phyloP scores from a whole-genome alignment of 805 yeast species.

The Saccharomycopsis microspora region DNA sequence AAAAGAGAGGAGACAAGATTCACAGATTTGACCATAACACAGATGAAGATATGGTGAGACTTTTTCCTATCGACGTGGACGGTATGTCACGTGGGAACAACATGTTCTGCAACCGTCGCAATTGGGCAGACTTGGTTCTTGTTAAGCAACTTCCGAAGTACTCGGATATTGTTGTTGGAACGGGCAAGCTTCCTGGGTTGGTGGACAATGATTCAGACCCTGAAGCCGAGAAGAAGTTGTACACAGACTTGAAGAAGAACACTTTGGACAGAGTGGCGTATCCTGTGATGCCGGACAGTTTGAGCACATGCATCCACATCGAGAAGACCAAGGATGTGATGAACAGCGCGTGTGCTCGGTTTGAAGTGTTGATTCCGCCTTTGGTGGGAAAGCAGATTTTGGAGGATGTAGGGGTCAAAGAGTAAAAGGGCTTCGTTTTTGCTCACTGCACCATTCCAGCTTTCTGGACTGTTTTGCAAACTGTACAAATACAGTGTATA shows the following conservation, averaged over 20 bases:
- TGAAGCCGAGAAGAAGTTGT: slow-evolving; percentile 8
- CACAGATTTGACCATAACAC: slow-evolving; percentile 59
- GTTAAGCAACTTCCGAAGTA: slow-evolving; percentile 12
- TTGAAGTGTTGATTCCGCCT: slow-evolving; percentile 41
- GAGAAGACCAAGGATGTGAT: slow-evolving; percentile 32
- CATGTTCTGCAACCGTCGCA: slow-evolving; percentile 43
- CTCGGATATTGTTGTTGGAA: slow-evolving; percentile 1
- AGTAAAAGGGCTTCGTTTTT: not conserved
- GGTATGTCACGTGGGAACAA: slow-evolving; percentile 36
- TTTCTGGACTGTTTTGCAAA: too few species aligned
- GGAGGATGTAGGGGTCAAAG: slow-evolving; percentile 16
- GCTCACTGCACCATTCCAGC: too few species aligned
- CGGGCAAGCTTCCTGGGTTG: slow-evolving; percentile 30
- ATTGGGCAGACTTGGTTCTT: slow-evolving; percentile 30
- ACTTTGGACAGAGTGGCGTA: slow-evolving; percentile 22
- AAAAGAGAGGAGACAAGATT: slow-evolving; percentile 44
- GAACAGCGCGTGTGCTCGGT: slow-evolving; percentile 31
- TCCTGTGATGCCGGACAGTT: slow-evolving; percentile 32
- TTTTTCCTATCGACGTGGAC: slow-evolving; percentile 52
- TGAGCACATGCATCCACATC: slow-evolving; percentile 42
- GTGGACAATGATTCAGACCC: slow-evolving; percentile 5
- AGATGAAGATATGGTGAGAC: slow-evolving; percentile 72
- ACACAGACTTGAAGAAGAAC: slow-evolving; percentile 3
- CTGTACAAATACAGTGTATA: too few species aligned
- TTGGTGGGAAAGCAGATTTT: slow-evolving; percentile 23